phyloP scores from a whole-genome alignment of 306 rosid genomes.

The Sicyos edulis region DNA sequence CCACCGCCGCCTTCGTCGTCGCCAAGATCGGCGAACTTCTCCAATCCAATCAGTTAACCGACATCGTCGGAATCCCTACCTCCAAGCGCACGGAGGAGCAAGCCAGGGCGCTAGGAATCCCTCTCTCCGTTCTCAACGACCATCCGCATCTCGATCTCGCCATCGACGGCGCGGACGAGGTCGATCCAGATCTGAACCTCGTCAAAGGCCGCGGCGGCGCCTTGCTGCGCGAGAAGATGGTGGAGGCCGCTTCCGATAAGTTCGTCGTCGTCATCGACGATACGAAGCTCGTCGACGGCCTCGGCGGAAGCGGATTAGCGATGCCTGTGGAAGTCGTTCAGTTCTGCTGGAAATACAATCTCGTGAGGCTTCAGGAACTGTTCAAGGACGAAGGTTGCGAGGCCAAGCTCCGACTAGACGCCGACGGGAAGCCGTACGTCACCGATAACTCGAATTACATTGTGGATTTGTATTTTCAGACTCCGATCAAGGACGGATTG shows the following conservation, averaged over 20 bases:
- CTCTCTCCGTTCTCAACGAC: constrained; percentile 59
- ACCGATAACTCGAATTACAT: constrained; percentile 72
- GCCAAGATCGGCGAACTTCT: constrained; percentile 71
- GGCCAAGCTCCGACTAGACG: constrained; percentile 49
- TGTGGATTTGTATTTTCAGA: constrained; percentile 58
- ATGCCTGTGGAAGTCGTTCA: constrained; percentile 75
- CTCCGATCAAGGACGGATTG: constrained; percentile 62
- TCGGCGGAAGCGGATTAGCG: constrained; percentile 71
- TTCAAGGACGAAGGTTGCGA: constrained; percentile 58
- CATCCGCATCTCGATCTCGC: constrained; percentile 68
- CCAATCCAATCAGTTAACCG: constrained; percentile 46
- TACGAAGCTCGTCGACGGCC: constrained; percentile 48
- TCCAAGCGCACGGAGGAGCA: constrained; percentile 63
- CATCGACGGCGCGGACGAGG: constrained; percentile 88
- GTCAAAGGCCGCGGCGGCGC: constrained; percentile 94
- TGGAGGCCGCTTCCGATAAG: constrained; percentile 61
- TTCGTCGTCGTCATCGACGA: constrained; percentile 75
- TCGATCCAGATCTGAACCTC: constrained; percentile 57
- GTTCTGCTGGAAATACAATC: constrained; percentile 73
- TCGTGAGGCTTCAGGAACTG: constrained; percentile 39
- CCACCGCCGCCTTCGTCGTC: constrained; percentile 78
- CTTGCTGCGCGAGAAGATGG: constrained; percentile 70
- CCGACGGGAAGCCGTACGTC: constrained; percentile 44
- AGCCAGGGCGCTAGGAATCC: constrained; percentile 61
- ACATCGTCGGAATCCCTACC: constrained; percentile 75